Percentiles rank a stretch among this genome's conserved stretches.
Evolutionary conservation across 176 grass and related monocot genomes (phyloP).

Genomic region (Oryza glaberrima): DNA sequence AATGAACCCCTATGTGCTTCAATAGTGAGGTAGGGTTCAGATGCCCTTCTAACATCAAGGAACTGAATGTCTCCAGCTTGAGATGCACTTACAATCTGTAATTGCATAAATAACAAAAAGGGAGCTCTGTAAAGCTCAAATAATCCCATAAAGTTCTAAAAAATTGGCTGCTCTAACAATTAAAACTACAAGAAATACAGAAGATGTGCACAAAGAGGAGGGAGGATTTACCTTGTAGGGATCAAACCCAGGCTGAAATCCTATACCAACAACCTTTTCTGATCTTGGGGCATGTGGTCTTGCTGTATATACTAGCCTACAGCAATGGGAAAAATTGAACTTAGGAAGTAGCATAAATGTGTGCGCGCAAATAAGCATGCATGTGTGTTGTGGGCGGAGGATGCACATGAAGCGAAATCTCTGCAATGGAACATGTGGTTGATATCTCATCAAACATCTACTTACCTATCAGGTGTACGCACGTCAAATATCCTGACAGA

Average conservation of each 20-base stretch:
- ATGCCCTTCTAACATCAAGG: slow-evolving; percentile 75
- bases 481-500: slow-evolving; percentile 93
- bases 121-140: slow-evolving; percentile 38
- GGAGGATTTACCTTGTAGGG: slow-evolving; percentile 69
- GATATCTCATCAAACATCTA: slow-evolving; percentile 21
- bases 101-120: slow-evolving; percentile 33
- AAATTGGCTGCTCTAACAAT: not conserved
- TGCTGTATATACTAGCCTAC: slow-evolving; percentile 67
- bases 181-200: slow-evolving; percentile 38
- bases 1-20: slow-evolving; percentile 75
- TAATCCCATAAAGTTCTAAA: not conserved
- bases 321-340: slow-evolving; percentile 33
- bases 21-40: slow-evolving; percentile 64
- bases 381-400: not conserved
- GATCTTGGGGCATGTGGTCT: slow-evolving; percentile 79
- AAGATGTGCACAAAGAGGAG: slow-evolving; percentile 18
- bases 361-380: not conserved
- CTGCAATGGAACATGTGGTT: slow-evolving; percentile 27
- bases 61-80: slow-evolving; percentile 93
- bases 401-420: not conserved
- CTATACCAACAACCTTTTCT: slow-evolving; percentile 87
- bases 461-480: slow-evolving; percentile 69
- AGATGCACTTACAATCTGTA: slow-evolving; percentile 88
- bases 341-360: not conserved
- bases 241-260: slow-evolving; percentile 92